Evolutionary conservation across 192 early-diverging fungal genomes (phyloP), one percentile per base, ranked within the genome.

Genomic region (Backusella tuberculispora): DNA sequence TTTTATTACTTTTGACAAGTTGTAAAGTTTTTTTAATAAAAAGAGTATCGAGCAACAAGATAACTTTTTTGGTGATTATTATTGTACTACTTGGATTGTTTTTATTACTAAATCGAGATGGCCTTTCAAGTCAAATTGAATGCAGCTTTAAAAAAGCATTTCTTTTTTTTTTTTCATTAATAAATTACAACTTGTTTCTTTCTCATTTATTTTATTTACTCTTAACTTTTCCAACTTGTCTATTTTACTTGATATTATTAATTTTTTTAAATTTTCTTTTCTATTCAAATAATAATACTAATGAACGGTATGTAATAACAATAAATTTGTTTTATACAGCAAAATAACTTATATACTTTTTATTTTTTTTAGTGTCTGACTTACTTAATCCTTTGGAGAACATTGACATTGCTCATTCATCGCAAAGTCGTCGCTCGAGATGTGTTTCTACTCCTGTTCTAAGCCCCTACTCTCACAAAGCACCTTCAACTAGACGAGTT

Each of bases 291-390:
- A 60, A 26, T 60, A 60, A 60, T 60, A 60, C 19, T 24, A 60
- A 60, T 60, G 53, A 60, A 60, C 53, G 53, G 53, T 60, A 60
- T 60, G 53, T 60, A 8, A 6, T 56, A 10, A 21, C 21, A 24
- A 10, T 56, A 24, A 26, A 21, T 56, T 56, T 56, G 19, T 21
- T 21, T 56, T n/a, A 34, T 34, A 34, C 2, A 34, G 29, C 29
- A 34, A 34, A 34, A 21, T 56, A 56, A 56, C 24, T 56, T 26
- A 26, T 12, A 13, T 60, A 13, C 21, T 2, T 56, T 56, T 56
- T 56, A 13, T 50, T 50, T 50, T 34, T 64, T 3, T 38, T 66
- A 66, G 64, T 69, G 44, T 69, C 68, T 21, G 68, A 69, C 21
- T 34, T 69, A 17, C 68, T 69, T 34, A 69, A 69, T 42, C 68